Conservation (phyloP, 192 early-diverging fungal genomes). For the Backusella westeae region DNA sequence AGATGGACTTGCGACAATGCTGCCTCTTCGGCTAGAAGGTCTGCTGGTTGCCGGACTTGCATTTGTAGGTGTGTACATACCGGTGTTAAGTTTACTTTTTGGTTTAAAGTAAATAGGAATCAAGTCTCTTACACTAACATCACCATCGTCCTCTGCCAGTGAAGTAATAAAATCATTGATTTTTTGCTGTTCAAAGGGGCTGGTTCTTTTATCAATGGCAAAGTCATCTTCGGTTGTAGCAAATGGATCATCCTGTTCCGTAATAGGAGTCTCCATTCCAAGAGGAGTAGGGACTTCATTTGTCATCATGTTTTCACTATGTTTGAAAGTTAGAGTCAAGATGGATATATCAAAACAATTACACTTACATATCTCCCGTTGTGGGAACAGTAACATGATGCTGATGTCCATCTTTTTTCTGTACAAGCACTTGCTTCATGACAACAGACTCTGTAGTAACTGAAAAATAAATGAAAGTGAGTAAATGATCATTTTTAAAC, state of each 20-base stretch:
- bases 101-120: slow-evolving; percentile 31
- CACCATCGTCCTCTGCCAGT: slow-evolving; percentile 8
- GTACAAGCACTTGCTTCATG: neutral
- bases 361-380: neutral
- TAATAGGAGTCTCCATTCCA: neutral
- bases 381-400: neutral
- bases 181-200: neutral
- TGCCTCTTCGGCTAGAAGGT: neutral
- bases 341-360: neutral
- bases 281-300: neutral
- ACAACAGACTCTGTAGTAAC: neutral
- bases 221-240: neutral
- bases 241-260: neutral
- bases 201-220: slow-evolving; percentile 18
- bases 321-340: neutral
- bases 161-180: neutral
- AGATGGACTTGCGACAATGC: neutral
- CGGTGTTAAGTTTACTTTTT: slow-evolving; percentile 15
- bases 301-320: neutral
- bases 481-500: neutral
- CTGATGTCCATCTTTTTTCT: neutral
- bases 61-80: neutral
- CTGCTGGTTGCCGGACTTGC: neutral
- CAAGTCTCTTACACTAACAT: slow-evolving; percentile 31
- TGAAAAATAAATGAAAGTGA: neutral